phyloP scores from a whole-genome alignment of 306 rosid genomes.

The Castanopsis chinensis region DNA sequence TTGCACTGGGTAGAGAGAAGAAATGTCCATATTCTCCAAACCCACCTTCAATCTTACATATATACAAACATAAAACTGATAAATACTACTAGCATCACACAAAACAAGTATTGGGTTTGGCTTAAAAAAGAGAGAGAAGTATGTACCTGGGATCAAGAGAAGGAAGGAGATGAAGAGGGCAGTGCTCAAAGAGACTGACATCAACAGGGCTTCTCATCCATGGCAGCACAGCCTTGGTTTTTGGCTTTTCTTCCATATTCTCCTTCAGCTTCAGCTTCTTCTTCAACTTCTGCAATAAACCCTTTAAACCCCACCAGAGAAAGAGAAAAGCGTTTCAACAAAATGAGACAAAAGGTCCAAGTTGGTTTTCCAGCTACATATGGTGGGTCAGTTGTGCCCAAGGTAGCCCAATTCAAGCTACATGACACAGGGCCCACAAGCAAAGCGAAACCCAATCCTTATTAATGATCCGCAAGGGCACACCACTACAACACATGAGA shows the following conservation, averaged over 20 bases:
- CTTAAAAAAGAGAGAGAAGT: not conserved
- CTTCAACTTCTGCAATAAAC: not conserved
- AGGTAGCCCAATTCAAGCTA: too few relatives aligned
- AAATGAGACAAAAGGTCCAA: too few relatives aligned
- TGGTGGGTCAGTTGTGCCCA: too few relatives aligned
- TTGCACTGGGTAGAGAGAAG: slow-evolving; percentile 77
- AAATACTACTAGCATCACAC: too few relatives aligned
- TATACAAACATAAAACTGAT: not conserved
- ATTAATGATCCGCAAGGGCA: too few relatives aligned
- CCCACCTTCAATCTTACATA: slow-evolving; percentile 56
- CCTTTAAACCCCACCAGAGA: not conserved
- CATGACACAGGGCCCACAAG: too few relatives aligned
- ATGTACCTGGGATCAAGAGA: slow-evolving; percentile 48
- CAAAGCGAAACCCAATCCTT: too few relatives aligned
- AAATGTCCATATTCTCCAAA: slow-evolving; percentile 54
- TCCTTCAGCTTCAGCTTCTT: not conserved
- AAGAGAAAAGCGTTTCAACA: too few relatives aligned
- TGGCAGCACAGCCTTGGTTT: slow-evolving; percentile 59
- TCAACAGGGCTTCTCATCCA: slow-evolving; percentile 95
- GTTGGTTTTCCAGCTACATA: too few relatives aligned
- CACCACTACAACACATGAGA: too few relatives aligned
- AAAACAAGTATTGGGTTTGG: too few relatives aligned
- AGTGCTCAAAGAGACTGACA: slow-evolving; percentile 42
- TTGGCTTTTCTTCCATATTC: slow-evolving; percentile 59
- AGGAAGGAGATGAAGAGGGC: slow-evolving; percentile 55